phyloP scores from a whole-genome alignment of 164 flowering plant genomes.

The Vitis amurensis region DNA sequence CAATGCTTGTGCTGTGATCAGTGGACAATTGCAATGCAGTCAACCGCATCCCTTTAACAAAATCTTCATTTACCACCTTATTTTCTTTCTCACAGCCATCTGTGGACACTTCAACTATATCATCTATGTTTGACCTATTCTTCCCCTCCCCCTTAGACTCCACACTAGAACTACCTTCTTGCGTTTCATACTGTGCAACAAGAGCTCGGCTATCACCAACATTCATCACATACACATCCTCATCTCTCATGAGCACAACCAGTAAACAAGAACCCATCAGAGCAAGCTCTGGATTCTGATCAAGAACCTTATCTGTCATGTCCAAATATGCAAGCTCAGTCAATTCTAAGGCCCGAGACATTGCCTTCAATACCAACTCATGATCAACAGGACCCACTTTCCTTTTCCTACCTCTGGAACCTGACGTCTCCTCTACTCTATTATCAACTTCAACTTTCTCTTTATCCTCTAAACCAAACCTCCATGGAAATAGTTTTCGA shows the following conservation, averaged over 20 bases:
- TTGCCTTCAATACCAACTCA: slow-evolving; percentile 73
- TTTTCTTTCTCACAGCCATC: slow-evolving; percentile 31
- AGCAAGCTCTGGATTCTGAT: slow-evolving; percentile 87
- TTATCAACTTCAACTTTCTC: slow-evolving; percentile 52
- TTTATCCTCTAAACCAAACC: slow-evolving; percentile 64
- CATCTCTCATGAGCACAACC: slow-evolving; percentile 92
- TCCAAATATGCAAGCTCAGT: slow-evolving; percentile 84
- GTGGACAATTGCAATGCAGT: slow-evolving; percentile 90
- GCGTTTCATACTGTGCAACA: slow-evolving; percentile 70
- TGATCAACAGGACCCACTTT: slow-evolving; percentile 85
- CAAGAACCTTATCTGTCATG: slow-evolving; percentile 88
- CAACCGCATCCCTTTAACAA: slow-evolving; percentile 50
- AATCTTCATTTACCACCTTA: slow-evolving; percentile 28
- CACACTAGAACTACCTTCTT: slow-evolving; percentile 34
- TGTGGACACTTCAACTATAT: slow-evolving; percentile 63
- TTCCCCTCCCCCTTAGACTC: slow-evolving; percentile 23
- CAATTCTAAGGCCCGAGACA: slow-evolving; percentile 74
- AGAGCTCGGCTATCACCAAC: slow-evolving; percentile 97
- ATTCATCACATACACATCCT: slow-evolving; percentile 99
- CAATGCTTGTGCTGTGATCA: slow-evolving; percentile 99
- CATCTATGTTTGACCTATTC: slow-evolving; percentile 39
- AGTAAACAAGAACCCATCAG: slow-evolving; percentile 96
- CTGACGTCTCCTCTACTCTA: slow-evolving; percentile 42
- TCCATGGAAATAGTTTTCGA: slow-evolving; percentile 70
- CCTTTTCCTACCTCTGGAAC: slow-evolving; percentile 44